Evolutionary conservation across 2,329 filamentous ascomycete genomes (phyloP).

Genomic region (Colletotrichum destructivum): DNA sequence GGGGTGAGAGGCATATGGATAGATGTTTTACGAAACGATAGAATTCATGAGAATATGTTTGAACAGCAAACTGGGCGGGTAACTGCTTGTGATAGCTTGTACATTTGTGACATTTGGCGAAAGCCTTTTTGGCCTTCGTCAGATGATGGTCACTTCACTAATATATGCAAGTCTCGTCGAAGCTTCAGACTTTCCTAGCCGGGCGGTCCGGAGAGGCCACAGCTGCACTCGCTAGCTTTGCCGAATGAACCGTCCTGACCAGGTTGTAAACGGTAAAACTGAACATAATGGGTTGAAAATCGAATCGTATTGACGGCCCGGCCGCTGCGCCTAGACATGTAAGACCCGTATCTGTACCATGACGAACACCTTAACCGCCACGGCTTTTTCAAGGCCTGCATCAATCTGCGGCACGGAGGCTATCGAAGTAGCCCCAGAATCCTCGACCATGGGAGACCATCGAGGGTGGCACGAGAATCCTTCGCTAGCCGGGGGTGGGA

Average conservation of each 20-base stretch:
- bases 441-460: conserved; percentile 60
- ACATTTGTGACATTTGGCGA: background rate
- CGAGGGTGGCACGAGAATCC: conserved; percentile 65
- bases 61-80: background rate
- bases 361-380: conserved; percentile 67
- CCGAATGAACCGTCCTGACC: background rate
- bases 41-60: conserved; percentile 11
- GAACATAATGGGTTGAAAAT: background rate
- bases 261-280: background rate
- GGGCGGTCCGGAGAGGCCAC: background rate
- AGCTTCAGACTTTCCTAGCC: background rate
- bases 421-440: conserved; percentile 72
- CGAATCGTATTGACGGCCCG: conserved; percentile 19
- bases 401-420: conserved; percentile 73
- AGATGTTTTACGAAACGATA: background rate
- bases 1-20: background rate
- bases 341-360: conserved; percentile 78
- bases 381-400: conserved; percentile 73
- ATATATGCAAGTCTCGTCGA: background rate
- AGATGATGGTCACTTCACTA: background rate
- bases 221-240: background rate
- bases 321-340: conserved; percentile 56
- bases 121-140: background rate
- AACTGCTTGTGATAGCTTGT: background rate
- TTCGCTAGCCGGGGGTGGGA: conserved; percentile 65